Evolutionary conservation across 192 early-diverging fungal species (phyloP).

Genomic region (Geranomyces variabilis): DNA sequence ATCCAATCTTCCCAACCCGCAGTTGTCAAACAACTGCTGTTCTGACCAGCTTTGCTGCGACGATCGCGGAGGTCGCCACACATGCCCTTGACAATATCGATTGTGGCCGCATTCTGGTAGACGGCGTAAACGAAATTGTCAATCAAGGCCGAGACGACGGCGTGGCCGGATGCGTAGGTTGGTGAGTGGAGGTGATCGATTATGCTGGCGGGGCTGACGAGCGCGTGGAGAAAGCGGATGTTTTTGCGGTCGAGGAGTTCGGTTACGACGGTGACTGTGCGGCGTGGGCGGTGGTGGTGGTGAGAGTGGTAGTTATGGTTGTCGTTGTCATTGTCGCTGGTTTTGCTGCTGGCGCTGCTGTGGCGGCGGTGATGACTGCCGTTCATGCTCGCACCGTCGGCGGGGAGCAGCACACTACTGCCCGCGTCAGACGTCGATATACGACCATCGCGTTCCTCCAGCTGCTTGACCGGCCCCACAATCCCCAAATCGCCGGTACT

Average conservation of each 20-base stretch:
- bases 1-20: background rate
- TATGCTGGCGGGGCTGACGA: background rate
- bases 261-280: background rate
- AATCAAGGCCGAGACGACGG: conserved; percentile 10
- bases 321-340: too few species aligned
- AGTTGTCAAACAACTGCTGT: background rate
- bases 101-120: background rate
- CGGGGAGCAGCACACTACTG: too few species aligned
- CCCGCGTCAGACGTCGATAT: too few species aligned
- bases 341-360: background rate
- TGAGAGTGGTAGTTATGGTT: too few species aligned
- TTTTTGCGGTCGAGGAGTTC: conserved; percentile 19
- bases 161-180: conserved; percentile 14
- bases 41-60: background rate
- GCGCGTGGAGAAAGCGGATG: conserved; percentile 25
- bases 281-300: background rate
- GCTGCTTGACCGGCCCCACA: conserved; percentile 22
- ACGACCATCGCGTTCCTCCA: background rate
- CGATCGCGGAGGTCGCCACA: conserved; percentile 8
- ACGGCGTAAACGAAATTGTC: conserved; percentile 12
- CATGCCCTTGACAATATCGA: conserved; percentile 12
- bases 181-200: conserved; percentile 21
- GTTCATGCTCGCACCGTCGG: background rate
- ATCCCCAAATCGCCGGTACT: background rate
- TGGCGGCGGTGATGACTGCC: background rate